Evolutionary conservation across 1,284 basidiomycete genomes (phyloP).

Genomic region (Austropuccinia psidii): DNA sequence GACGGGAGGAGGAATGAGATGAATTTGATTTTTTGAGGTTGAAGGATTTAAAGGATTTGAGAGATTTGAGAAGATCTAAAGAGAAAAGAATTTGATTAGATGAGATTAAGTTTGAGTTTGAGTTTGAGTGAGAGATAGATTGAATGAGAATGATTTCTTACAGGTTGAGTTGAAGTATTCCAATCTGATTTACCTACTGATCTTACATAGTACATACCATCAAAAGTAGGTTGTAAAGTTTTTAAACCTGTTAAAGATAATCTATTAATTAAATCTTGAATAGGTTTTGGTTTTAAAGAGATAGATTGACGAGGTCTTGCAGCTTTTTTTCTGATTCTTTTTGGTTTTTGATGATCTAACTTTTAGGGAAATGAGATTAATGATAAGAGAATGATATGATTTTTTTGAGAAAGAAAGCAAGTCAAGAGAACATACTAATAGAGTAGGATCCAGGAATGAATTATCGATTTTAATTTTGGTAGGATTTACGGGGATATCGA

Average conservation of each 20-base stretch:
- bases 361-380: neutral
- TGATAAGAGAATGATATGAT: neutral
- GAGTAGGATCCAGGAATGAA: neutral
- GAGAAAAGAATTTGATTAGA: no score
- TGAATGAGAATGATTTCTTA: neutral
- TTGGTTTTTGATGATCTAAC: constrained; percentile 20
- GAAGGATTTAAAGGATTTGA: neutral
- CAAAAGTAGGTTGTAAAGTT: constrained; percentile 5
- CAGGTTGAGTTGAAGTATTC: constrained; percentile 33
- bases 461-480: neutral
- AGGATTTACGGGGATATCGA: neutral
- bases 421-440: neutral
- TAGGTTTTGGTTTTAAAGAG: constrained; percentile 9
- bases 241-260: constrained; percentile 8
- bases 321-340: constrained; percentile 19
- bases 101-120: no score
- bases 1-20: neutral
- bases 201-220: constrained; percentile 18
- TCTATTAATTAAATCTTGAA: constrained; percentile 13
- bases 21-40: no score
- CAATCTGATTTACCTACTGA: constrained; percentile 21
- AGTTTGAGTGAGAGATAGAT: no score
- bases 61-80: constrained; percentile 11
- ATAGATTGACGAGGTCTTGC: constrained; percentile 24
- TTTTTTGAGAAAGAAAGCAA: neutral